Evolutionary conservation across 148 eudicot genomes (phyloP).

Genomic region (Persicaria maculosa): DNA sequence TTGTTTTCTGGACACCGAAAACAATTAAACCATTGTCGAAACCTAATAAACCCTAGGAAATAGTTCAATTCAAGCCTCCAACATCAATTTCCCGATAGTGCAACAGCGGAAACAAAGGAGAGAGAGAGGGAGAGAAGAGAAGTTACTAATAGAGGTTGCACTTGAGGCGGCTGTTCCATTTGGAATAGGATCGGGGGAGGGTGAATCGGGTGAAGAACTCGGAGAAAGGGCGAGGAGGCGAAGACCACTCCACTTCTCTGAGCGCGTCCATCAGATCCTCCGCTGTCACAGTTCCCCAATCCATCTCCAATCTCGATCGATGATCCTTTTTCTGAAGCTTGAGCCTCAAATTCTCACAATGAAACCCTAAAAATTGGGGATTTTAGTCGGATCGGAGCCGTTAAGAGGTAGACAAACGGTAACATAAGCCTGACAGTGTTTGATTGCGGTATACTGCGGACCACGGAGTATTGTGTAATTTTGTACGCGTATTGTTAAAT

Average conservation of each 20-base stretch:
- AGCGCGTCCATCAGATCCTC: conserved; percentile 79
- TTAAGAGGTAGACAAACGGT: no score
- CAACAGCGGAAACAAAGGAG: no score
- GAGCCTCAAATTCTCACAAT: background rate
- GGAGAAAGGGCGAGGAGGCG: conserved; percentile 73
- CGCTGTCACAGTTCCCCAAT: conserved; percentile 73
- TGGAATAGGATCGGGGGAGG: conserved; percentile 51
- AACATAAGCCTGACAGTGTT: no score
- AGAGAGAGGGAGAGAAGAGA: background rate
- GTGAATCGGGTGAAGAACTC: conserved; percentile 84
- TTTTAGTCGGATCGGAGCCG: background rate
- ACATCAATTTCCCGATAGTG: no score
- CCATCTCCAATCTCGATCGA: conserved; percentile 19
- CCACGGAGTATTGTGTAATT: no score
- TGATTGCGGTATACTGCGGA: no score
- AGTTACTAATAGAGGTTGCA: conserved; percentile 78
- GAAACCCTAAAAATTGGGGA: background rate
- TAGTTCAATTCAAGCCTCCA: no score
- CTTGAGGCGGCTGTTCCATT: conserved; percentile 86
- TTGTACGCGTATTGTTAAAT: no score
- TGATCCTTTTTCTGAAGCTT: background rate
- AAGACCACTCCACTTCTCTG: conserved; percentile 85
- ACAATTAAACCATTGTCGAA: no score
- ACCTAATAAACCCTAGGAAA: no score
- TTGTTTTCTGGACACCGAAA: no score